Conservation (phyloP, 768 basidiomycete genomes). For the Boletus rubropictus region DNA sequence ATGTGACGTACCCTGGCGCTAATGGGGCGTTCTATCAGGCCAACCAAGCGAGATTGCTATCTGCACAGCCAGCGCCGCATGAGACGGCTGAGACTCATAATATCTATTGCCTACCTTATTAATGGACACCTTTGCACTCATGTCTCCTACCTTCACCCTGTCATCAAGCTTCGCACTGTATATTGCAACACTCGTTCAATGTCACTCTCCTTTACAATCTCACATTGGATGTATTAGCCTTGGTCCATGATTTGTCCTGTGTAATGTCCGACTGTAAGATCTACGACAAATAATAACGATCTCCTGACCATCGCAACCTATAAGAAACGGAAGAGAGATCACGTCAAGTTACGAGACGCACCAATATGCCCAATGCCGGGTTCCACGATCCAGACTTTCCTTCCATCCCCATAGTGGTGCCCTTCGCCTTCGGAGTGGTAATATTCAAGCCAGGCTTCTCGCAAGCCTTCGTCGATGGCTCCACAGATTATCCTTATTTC, state of each 20-base stretch:
- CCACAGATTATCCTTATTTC: slow-evolving; percentile 78
- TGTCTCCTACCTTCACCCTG: neutral
- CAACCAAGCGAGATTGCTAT: slow-evolving; percentile 19
- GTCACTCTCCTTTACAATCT: slow-evolving; percentile 7
- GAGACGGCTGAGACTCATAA: neutral
- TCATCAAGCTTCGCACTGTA: slow-evolving; percentile 13
- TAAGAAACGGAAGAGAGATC: neutral
- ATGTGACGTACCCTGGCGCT: neutral
- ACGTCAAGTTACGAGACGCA: slow-evolving; percentile 25
- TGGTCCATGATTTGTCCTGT: slow-evolving; percentile 5
- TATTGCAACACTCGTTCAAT: slow-evolving; percentile 6
- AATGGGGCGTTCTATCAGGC: slow-evolving; percentile 13
- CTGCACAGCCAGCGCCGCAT: slow-evolving; percentile 9
- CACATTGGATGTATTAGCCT: slow-evolving; percentile 1
- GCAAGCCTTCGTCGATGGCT: slow-evolving; percentile 72
- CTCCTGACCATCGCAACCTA: slow-evolving; percentile 22
- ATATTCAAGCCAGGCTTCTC: slow-evolving; percentile 66
- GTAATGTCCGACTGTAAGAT: slow-evolving; percentile 8
- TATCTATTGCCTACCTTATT: slow-evolving; percentile 4
- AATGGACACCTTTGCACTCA: neutral
- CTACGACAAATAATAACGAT: slow-evolving; percentile 36
- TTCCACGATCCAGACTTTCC: slow-evolving; percentile 76
- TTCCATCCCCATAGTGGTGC: slow-evolving; percentile 41
- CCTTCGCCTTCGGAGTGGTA: slow-evolving; percentile 43
- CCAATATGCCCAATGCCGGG: slow-evolving; percentile 90